A percentile compares a stretch with the other conserved stretches of the same genome.
Conservation (phyloP, 768 basidiomycete species). For the Kwoniella dendrophila region DNA sequence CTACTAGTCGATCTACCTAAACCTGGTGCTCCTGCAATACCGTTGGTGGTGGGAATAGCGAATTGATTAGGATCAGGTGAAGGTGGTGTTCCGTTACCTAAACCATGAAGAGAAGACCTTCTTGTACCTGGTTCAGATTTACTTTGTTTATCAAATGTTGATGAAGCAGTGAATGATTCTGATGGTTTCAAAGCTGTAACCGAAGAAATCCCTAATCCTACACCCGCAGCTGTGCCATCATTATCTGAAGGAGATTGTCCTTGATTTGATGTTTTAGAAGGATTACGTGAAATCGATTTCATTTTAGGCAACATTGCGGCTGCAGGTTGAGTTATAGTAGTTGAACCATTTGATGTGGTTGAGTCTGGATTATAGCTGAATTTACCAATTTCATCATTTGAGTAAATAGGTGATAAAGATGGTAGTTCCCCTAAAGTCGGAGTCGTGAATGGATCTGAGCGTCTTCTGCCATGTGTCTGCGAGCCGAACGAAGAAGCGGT, state of each 20-base stretch:
- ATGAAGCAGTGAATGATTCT: not conserved
- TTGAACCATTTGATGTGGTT: too few species aligned
- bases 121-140: slow-evolving; percentile 10
- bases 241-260: slow-evolving; percentile 1
- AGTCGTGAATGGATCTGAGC: slow-evolving; percentile 15
- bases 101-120: not conserved
- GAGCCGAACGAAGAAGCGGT: not conserved
- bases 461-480: not conserved
- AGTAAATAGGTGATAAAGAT: slow-evolving; percentile 8
- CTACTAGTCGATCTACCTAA: slow-evolving; percentile 15
- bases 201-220: slow-evolving; percentile 4
- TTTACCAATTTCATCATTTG: slow-evolving; percentile 8
- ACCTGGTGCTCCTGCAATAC: slow-evolving; percentile 13
- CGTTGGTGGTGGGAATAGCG: not conserved
- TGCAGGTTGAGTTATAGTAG: not conserved
- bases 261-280: too few species aligned
- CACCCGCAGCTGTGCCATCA: not conserved
- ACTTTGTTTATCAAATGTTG: not conserved
- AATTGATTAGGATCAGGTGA: slow-evolving; percentile 11
- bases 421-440: slow-evolving; percentile 16
- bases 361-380: not conserved
- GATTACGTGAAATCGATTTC: too few species aligned
- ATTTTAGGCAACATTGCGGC: slow-evolving; percentile 6
- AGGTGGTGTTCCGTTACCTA: slow-evolving; percentile 2
- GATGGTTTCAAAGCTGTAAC: slow-evolving; percentile 3